Percentiles rank a stretch among this genome's conserved stretches.
Conservation (phyloP, 208 protist species). For the Crithidia mellificae region DNA sequence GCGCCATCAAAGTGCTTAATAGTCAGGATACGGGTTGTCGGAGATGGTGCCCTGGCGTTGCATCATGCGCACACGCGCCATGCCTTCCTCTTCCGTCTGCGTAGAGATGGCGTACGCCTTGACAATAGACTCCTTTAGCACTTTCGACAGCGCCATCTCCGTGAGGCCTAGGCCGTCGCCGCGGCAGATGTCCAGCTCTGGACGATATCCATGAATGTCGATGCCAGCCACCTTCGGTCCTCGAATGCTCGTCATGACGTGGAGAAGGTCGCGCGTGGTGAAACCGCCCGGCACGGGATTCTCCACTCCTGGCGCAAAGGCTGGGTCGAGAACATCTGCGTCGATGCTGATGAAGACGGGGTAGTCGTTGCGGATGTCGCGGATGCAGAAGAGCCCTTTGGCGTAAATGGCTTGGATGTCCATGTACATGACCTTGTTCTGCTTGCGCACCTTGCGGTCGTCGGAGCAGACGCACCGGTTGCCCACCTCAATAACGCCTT, state of each 20-base stretch:
- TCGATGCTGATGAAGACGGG: constrained; percentile 85
- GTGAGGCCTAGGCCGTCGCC: constrained; percentile 74
- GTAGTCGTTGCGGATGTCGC: constrained; percentile 86
- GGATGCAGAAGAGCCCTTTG: constrained; percentile 83
- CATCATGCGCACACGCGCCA: constrained; percentile 75
- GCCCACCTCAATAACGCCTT: constrained; percentile 79
- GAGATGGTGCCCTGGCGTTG: constrained; percentile 81
- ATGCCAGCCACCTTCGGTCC: constrained; percentile 80
- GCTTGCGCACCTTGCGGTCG: constrained; percentile 73
- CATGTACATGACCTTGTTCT: constrained; percentile 86
- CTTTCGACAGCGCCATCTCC: constrained; percentile 71
- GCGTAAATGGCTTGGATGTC: constrained; percentile 87
- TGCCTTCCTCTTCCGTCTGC: constrained; percentile 80
- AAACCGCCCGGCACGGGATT: constrained; percentile 62
- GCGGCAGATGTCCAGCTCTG: constrained; percentile 55
- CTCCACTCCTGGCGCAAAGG: constrained; percentile 68
- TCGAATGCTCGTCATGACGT: constrained; percentile 77
- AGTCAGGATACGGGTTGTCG: constrained; percentile 82
- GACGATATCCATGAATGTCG: constrained; percentile 77
- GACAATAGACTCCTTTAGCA: constrained; percentile 78
- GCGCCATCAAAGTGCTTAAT: constrained; percentile 25
- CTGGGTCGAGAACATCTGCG: constrained; percentile 74
- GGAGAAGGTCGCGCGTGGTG: constrained; percentile 76
- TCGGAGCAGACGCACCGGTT: constrained; percentile 69
- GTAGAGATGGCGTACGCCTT: constrained; percentile 81